Conservation (phyloP, 352 stramenopile genomes). For the Globisporangium radiosum region DNA sequence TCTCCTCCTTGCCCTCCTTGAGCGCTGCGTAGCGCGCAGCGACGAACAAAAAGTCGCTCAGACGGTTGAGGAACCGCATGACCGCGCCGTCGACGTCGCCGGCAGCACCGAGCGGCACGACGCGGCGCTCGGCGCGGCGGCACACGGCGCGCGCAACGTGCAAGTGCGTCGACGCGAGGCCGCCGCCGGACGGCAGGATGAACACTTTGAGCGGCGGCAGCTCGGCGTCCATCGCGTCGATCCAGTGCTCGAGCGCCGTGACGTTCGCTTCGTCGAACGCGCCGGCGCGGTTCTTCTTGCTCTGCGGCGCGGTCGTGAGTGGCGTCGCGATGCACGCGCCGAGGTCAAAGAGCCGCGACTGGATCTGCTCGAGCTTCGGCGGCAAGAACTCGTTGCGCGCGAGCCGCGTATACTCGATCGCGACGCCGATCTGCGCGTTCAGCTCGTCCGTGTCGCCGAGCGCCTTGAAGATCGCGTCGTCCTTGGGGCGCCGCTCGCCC, state of each 20-base stretch:
- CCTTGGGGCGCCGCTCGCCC: constrained; percentile 81
- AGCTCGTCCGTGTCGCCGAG: constrained; percentile 90
- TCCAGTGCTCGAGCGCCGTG: constrained; percentile 65
- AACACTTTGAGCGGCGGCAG: constrained; percentile 84
- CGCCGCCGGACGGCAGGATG: constrained; percentile 75
- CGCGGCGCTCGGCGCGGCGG: constrained; percentile 78
- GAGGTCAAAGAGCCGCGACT: constrained; percentile 89
- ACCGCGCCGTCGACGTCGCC: constrained; percentile 76
- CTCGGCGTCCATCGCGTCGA: constrained; percentile 84
- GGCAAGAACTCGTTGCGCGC: constrained; percentile 40
- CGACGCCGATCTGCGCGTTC: constrained; percentile 72
- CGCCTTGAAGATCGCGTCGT: constrained; percentile 84
- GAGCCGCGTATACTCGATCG: constrained; percentile 42
- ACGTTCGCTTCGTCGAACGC: constrained; percentile 65
- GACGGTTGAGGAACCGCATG: constrained; percentile 76
- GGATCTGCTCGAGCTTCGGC: constrained; percentile 74
- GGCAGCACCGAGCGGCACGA: constrained; percentile 65
- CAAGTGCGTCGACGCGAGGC: constrained; percentile 75
- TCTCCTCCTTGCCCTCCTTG: constrained; percentile 65
- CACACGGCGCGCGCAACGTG: constrained; percentile 84
- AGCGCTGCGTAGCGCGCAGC: constrained; percentile 55
- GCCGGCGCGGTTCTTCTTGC: constrained; percentile 56
- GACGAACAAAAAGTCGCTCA: constrained; percentile 89
- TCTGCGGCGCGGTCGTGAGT: constrained; percentile 45
- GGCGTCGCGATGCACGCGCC: constrained; percentile 86